phyloP scores from a whole-genome alignment of 1,139 yeast genomes.

The Blastobotrys capitulatus region DNA sequence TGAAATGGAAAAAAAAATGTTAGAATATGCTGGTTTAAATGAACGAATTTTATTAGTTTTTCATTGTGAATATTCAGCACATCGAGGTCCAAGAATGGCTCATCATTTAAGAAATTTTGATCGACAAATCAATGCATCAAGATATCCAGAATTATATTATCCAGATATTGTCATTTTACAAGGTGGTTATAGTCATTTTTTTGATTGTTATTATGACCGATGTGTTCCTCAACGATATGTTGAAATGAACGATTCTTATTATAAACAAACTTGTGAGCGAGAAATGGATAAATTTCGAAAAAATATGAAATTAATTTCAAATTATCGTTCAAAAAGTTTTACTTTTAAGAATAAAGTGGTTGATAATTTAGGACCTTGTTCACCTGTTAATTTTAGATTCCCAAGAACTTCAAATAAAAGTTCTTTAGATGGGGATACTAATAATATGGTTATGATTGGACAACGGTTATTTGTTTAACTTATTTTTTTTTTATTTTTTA shows the following conservation, averaged over 20 bases:
- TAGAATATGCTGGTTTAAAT: conserved; percentile 16
- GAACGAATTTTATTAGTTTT: conserved; percentile 51
- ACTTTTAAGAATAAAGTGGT: not conserved
- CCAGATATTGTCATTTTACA: conserved; percentile 86
- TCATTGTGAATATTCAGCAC: conserved; percentile 92
- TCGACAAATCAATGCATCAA: conserved; percentile 61
- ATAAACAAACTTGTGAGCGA: conserved; percentile 59
- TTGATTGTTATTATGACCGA: conserved; percentile 44
- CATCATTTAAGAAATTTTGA: conserved; percentile 78
- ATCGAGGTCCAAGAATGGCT: conserved; percentile 92
- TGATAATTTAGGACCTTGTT: conserved; percentile 1
- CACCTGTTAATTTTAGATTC: conserved; percentile 11
- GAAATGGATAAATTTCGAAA: conserved; percentile 63
- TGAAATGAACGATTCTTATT: conserved; percentile 78
- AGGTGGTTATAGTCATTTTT: conserved; percentile 87
- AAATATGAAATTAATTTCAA: conserved; percentile 19
- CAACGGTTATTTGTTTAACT: conserved; percentile 10
- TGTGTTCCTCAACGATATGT: conserved; percentile 78
- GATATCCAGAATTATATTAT: conserved; percentile 73
- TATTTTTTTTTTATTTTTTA: too few relatives aligned
- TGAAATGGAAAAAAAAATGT: conserved; percentile 48
- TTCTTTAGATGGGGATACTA: not conserved
- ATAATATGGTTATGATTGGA: conserved; percentile 3
- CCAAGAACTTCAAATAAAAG: not conserved
- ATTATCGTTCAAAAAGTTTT: not conserved